Conservation (phyloP, 2,329 filamentous ascomycete species). For the Diatrype stigma region DNA sequence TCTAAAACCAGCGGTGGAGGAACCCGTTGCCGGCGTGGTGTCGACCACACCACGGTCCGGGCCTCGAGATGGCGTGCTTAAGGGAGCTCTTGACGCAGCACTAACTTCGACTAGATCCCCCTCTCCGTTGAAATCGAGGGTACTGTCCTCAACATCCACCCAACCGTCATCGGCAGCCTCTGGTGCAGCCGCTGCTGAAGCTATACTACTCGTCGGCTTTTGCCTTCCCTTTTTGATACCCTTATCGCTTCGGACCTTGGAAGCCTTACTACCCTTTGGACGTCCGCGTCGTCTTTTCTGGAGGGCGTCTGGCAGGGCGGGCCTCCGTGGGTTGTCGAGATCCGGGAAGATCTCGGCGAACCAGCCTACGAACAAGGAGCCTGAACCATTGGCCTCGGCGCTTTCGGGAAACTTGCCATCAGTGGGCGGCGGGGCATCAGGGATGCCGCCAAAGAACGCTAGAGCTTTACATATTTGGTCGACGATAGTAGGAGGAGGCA, state of each 20-base stretch:
- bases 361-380: constrained; percentile 58
- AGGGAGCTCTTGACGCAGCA: constrained; percentile 14
- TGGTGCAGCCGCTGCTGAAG: constrained; percentile 10
- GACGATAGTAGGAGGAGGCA: constrained; percentile 53
- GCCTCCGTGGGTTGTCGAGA: constrained; percentile 25
- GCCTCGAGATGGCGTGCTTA: constrained; percentile 18
- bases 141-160: constrained; percentile 40
- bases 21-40: constrained; percentile 20
- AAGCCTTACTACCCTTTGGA: constrained; percentile 53
- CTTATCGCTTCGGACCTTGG: constrained; percentile 44
- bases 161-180: constrained; percentile 37
- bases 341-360: constrained; percentile 59
- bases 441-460: constrained; percentile 60
- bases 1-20: constrained; percentile 23
- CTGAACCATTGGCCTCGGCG: constrained; percentile 51
- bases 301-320: constrained; percentile 13
- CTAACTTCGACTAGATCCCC: constrained; percentile 23
- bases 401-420: constrained; percentile 53
- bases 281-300: constrained; percentile 47
- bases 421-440: constrained; percentile 47
- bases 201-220: constrained; percentile 18
- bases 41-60: constrained; percentile 12
- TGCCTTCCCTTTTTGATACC: constrained; percentile 43
- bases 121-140: constrained; percentile 25
- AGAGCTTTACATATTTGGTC: constrained; percentile 60